Conservation (phyloP, 768 basidiomycete genomes). For the Dictyophora rubrovolvata region DNA sequence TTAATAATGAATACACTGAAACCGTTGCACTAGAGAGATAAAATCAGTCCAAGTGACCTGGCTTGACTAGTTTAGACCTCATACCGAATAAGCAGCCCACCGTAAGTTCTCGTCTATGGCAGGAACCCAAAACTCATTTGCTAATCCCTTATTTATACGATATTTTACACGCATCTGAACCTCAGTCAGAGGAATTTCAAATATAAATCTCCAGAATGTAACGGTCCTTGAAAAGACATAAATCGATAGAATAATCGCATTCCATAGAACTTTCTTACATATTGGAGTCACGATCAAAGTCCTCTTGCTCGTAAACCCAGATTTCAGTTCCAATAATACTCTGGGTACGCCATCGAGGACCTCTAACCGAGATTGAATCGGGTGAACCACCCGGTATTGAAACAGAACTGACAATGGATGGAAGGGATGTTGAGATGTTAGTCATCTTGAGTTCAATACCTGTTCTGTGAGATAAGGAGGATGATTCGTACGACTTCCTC, state of each 20-base stretch:
- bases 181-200: constrained; percentile 64
- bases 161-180: constrained; percentile 74
- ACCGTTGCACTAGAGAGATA: constrained; percentile 66
- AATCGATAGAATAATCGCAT: background rate
- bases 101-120: constrained; percentile 75
- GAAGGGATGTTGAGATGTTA: background rate
- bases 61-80: constrained; percentile 18
- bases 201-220: constrained; percentile 91
- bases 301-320: constrained; percentile 46
- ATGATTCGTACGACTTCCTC: background rate
- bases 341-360: constrained; percentile 24
- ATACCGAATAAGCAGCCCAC: constrained; percentile 82
- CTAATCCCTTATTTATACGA: constrained; percentile 69
- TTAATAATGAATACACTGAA: constrained; percentile 44
- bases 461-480: background rate
- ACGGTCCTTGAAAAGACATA: constrained; percentile 44
- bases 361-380: background rate
- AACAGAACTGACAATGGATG: background rate
- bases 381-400: background rate
- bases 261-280: background rate
- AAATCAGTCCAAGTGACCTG: background rate
- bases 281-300: constrained; percentile 30
- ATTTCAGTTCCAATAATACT: constrained; percentile 55
- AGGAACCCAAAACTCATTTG: constrained; percentile 76
- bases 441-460: background rate